Base-by-base conservation (phyloP, 305 asterid genomes). In the Solanum aculeatissimum region DNA sequence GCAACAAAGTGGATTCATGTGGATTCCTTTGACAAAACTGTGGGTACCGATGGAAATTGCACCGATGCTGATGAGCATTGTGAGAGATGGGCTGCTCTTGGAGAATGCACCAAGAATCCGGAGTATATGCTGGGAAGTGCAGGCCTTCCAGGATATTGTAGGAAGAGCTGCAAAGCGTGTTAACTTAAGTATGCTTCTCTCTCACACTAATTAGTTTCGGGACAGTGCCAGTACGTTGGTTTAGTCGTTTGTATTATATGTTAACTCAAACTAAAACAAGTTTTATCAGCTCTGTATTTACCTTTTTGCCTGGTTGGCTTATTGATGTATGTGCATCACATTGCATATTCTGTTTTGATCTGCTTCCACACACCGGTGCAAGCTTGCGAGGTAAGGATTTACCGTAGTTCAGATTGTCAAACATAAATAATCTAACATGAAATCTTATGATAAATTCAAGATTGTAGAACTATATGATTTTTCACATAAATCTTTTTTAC, bases 1-100 rank as follows among this genome's bases (percentile, higher is more conserved):
- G 99, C 99, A 2, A 97, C 99, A 38, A 97, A 97, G 89, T 97
- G 99, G 99, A 93, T 97, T 84, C 99, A 94, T 68, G 98, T 97
- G 29, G 95, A 92, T 85, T 91, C 93, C 62, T 97, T 94, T 29
- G 98, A 93, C 90, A 93, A 87, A 91, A 84, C 87, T 27, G 80
- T 91, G 83, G 93, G 91, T 19, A 60, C 89, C 16, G 83, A 86
- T 14, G 98, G 91, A 69, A 84, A 88, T 72, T 97, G 98, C 89
- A 38, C 83, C 0, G 95, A 97, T 72, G 14, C 88, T 32, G 86
- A 91, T 35, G 97, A 92, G 16, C 88, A 91, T 42, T 97, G 99
- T 70, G 94, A 90, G 82, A 88, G 89, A 90, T 97, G 99, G 99
- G 98, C 99, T 19, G 91, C 97, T 5, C 93, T 95, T 0, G 99